Evolutionary conservation across 768 basidiomycete genomes (phyloP), one percentile per base, ranked within the genome.

Genomic region (Lentinula guzmanii): DNA sequence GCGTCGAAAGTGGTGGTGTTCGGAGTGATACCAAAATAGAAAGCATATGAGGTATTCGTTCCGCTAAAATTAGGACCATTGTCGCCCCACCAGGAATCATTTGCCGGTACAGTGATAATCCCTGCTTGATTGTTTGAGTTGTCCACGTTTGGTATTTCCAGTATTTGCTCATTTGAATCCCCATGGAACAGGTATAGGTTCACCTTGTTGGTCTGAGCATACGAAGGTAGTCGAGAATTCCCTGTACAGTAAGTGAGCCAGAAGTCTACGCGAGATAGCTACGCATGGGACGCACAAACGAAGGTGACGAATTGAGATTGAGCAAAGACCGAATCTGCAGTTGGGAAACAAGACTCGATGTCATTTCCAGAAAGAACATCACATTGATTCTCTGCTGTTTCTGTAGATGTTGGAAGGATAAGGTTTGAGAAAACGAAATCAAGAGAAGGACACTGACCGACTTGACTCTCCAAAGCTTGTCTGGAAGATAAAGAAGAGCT

Each of bases 111-210:
- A 34, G 75, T 77, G 46, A 79, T 68, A 63, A 74, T 59, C 28
- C 92, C 86, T 1, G 86, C 82, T 18, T 78, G 82, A 67, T 82
- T 82, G 31, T 74, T 65, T 2, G 85, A 80, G 60, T 83, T 82
- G 0, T 66, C 4, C 39, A 74, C 63, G 62, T 83, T 76, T 5
- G 28, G 68, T 57, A 74, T 81, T 61, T 75, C 75, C 24, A 79
- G 71, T 18, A 90, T 75, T 64, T 78, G 74, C 39, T 75, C 31
- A 46, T 78, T 77, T 5, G 88, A 85, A 68, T 91, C 90, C 31
- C 81, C 92, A 62, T 86, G 85, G 72, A 84, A 87, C 57, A 95
- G 87, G 75, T 83, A 93, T 64, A 94, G 76, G 72, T 94, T 81
- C 69, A 94, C 90, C 18, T 70, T 65, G 65, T 86, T 82, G 35